A percentile compares a stretch with the other conserved stretches of the same genome.
Evolutionary conservation across 306 rosid species (phyloP).

Genomic region (Dicorynia guianensis): DNA sequence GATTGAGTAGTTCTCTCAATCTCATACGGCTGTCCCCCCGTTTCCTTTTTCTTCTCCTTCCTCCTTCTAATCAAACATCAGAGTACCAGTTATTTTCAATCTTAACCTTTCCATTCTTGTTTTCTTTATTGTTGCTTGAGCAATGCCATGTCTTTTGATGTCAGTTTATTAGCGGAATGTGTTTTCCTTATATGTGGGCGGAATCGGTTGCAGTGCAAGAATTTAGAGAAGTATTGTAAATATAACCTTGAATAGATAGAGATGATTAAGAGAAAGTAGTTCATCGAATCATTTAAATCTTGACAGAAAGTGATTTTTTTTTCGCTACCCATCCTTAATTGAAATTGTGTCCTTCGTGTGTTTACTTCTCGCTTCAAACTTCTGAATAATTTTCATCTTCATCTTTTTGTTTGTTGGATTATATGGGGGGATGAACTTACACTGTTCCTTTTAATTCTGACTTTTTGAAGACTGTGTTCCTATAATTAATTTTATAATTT

Average conservation of each 20-base stretch:
- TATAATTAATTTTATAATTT: too few species aligned
- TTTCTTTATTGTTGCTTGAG: not conserved
- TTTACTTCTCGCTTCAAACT: not conserved
- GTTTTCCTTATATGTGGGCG: not conserved
- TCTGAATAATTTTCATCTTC: not conserved
- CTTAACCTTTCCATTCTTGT: slow-evolving; percentile 24
- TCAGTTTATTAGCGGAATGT: slow-evolving; percentile 8
- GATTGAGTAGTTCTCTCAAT: slow-evolving; percentile 29
- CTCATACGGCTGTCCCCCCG: slow-evolving; percentile 26
- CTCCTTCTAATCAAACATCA: slow-evolving; percentile 19
- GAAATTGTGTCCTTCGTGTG: not conserved
- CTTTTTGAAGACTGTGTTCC: not conserved
- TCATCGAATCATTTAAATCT: not conserved
- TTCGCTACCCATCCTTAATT: not conserved
- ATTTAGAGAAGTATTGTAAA: not conserved
- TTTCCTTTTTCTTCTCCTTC: slow-evolving; percentile 7
- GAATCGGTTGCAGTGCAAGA: not conserved
- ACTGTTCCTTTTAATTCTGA: not conserved
- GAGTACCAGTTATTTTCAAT: slow-evolving; percentile 37
- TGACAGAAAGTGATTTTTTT: not conserved
- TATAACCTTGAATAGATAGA: not conserved
- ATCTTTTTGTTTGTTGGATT: not conserved
- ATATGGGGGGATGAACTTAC: not conserved
- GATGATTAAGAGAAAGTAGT: not conserved
- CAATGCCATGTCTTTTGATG: slow-evolving; percentile 1